Evolutionary conservation across 202 grass and related monocot genomes (phyloP).

Genomic region (Carex sylvatica): DNA sequence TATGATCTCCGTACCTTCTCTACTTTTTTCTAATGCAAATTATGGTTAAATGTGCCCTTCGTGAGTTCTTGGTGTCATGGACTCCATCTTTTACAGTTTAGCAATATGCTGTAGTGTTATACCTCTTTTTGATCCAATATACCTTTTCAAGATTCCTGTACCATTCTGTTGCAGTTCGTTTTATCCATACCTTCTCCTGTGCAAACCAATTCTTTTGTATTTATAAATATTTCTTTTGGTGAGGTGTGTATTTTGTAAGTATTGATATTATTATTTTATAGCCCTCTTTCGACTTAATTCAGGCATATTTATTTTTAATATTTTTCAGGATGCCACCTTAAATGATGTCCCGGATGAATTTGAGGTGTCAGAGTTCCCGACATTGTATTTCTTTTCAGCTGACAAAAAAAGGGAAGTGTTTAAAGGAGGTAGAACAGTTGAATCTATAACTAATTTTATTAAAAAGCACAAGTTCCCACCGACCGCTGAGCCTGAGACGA

Average conservation of each 20-base stretch:
- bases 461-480: conserved; percentile 49
- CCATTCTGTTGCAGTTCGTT: background rate
- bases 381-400: conserved; percentile 67
- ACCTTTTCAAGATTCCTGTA: background rate
- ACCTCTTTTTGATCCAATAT: background rate
- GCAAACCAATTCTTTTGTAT: background rate
- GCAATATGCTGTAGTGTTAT: background rate
- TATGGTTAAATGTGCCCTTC: background rate
- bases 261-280: background rate
- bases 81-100: background rate
- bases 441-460: conserved; percentile 60
- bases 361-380: conserved; percentile 52
- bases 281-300: background rate
- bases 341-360: conserved; percentile 75
- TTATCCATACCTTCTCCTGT: background rate
- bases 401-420: conserved; percentile 44
- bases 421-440: conserved; percentile 35
- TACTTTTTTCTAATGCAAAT: background rate
- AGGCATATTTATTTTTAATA: background rate
- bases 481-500: background rate
- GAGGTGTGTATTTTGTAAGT: background rate
- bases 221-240: background rate
- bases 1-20: background rate
- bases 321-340: conserved; percentile 62
- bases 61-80: background rate